Evolutionary conservation across 768 basidiomycete genomes (phyloP).

Genomic region (Naganishia friedmannii): DNA sequence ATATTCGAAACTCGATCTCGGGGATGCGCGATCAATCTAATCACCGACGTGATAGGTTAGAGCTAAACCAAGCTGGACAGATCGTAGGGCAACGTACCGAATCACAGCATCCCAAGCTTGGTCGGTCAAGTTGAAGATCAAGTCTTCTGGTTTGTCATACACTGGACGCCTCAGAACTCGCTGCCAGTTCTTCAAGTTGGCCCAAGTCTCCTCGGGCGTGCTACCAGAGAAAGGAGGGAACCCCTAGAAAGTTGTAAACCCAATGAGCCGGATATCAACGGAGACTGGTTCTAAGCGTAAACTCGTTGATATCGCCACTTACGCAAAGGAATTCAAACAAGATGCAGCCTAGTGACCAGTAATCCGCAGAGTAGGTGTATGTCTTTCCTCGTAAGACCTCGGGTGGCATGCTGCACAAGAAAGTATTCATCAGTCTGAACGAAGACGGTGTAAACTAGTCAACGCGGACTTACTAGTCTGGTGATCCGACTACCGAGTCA

Average conservation of each 20-base stretch:
- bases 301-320: conserved; percentile 15
- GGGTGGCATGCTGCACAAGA: conserved; percentile 65
- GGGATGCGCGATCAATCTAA: conserved; percentile 73
- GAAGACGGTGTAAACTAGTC: neutral
- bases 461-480: conserved; percentile 65
- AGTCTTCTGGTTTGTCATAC: conserved; percentile 91
- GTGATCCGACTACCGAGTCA: conserved; percentile 94
- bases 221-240: conserved; percentile 97
- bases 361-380: conserved; percentile 94
- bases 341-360: conserved; percentile 97
- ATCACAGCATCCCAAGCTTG: conserved; percentile 92
- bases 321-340: conserved; percentile 69
- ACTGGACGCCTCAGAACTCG: conserved; percentile 86
- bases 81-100: conserved; percentile 57
- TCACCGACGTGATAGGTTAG: neutral
- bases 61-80: neutral
- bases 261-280: neutral
- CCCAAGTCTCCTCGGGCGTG: conserved; percentile 97
- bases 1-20: conserved; percentile 74
- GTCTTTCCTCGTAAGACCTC: conserved; percentile 85
- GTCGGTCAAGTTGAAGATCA: conserved; percentile 92
- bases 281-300: neutral
- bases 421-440: neutral
- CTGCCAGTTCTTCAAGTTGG: conserved; percentile 96
- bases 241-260: conserved; percentile 54